Percentiles rank a stretch among this genome's conserved stretches.
phyloP scores from a whole-genome alignment of 495 filamentous ascomycete genomes.

The Penicillium pulvis region DNA sequence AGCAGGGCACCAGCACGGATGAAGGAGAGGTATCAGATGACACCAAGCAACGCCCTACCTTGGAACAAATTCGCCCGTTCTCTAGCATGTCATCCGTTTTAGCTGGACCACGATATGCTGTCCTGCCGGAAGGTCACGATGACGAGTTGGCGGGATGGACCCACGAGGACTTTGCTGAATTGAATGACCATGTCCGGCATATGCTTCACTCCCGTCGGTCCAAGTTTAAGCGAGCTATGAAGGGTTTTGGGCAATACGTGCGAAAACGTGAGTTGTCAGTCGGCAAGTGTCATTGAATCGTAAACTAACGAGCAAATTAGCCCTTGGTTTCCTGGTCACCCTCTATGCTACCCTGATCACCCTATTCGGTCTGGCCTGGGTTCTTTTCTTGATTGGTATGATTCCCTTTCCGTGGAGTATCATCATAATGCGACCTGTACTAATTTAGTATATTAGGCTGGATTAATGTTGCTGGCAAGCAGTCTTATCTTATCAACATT shows the following conservation, averaged over 20 bases:
- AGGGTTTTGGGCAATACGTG: conserved; percentile 73
- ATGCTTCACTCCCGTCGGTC: conserved; percentile 77
- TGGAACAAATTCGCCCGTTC: conserved; percentile 31
- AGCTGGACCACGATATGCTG: conserved; percentile 39
- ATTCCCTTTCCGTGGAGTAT: not conserved
- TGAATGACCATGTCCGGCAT: conserved; percentile 81
- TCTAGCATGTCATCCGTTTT: conserved; percentile 39
- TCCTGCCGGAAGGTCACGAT: conserved; percentile 57
- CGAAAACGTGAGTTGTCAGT: conserved; percentile 54
- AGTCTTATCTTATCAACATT: conserved; percentile 69
- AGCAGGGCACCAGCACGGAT: conserved; percentile 35
- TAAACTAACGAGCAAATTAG: conserved; percentile 27
- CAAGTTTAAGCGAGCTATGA: conserved; percentile 74
- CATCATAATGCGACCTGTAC: not conserved
- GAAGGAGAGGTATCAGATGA: conserved; percentile 31
- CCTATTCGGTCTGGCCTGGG: conserved; percentile 79
- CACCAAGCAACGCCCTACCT: conserved; percentile 26
- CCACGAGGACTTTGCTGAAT: conserved; percentile 64
- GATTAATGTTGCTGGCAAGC: conserved; percentile 76
- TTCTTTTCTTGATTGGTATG: conserved; percentile 74
- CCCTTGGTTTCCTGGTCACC: conserved; percentile 74
- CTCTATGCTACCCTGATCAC: conserved; percentile 81
- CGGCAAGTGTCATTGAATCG: not conserved
- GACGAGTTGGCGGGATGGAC: conserved; percentile 68
- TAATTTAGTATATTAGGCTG: conserved; percentile 47